Conservation (phyloP, 148 eudicot genomes). For the Vaccinium corymbosum region DNA sequence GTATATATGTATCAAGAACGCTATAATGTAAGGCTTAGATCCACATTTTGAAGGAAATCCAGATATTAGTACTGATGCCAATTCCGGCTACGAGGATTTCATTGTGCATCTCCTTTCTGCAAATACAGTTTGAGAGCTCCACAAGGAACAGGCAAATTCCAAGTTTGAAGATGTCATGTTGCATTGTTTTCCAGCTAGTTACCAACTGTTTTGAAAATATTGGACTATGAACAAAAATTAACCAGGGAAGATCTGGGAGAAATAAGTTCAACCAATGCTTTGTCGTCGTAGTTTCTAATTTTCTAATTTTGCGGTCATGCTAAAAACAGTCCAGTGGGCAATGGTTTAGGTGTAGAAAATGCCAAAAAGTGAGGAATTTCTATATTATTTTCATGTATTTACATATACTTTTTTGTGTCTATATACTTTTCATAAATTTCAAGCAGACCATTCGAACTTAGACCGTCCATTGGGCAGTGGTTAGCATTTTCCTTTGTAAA, state of each 20-base stretch:
- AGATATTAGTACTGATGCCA: not conserved
- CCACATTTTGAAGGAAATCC: conserved; percentile 10
- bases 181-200: not conserved
- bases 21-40: not conserved
- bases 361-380: not conserved
- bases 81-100: not conserved
- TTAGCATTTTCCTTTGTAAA: not conserved
- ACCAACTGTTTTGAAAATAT: not conserved
- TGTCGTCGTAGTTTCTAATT: not conserved
- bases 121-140: not conserved
- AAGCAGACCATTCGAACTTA: not conserved
- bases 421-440: no score
- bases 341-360: not conserved
- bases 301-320: no score
- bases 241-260: not conserved
- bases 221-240: not conserved
- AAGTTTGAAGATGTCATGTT: not conserved
- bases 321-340: not conserved
- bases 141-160: not conserved
- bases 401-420: no score
- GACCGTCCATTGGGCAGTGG: not conserved
- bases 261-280: not conserved
- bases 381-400: no score
- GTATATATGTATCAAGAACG: not conserved
- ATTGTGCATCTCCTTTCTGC: no score